Evolutionary conservation across 306 rosid genomes (phyloP).

Genomic region (Albizia julibrissin): DNA sequence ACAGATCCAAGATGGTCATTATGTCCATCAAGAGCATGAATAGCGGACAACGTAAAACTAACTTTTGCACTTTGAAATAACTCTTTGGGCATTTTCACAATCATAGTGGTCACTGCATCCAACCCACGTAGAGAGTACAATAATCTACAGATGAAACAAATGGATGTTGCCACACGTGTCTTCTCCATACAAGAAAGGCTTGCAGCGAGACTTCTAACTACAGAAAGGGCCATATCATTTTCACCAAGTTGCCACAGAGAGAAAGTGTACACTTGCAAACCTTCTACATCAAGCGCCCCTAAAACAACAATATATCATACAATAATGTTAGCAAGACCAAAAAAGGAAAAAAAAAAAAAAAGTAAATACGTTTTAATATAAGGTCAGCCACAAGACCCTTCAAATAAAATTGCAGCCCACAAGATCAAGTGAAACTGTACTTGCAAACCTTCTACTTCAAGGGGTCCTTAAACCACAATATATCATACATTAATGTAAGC

Average conservation of each 20-base stretch:
- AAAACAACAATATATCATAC: constrained; percentile 40
- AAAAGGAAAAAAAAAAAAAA: not conserved
- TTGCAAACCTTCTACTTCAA: not conserved
- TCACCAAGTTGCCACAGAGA: constrained; percentile 83
- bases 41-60: constrained; percentile 75
- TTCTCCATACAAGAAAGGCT: constrained; percentile 63
- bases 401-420: constrained; percentile 2
- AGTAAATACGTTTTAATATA: constrained; percentile 16
- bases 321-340: constrained; percentile 27
- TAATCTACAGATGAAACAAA: constrained; percentile 75
- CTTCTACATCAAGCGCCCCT: constrained; percentile 77
- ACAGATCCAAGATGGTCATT: constrained; percentile 62
- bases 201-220: constrained; percentile 56
- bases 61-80: constrained; percentile 70
- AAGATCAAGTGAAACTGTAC: constrained; percentile 4
- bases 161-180: constrained; percentile 48
- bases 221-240: constrained; percentile 63
- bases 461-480: not conserved
- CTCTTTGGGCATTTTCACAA: constrained; percentile 78
- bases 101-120: constrained; percentile 57
- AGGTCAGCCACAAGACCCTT: constrained; percentile 21
- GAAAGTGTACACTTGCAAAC: constrained; percentile 76
- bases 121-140: constrained; percentile 67
- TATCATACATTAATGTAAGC: not conserved
- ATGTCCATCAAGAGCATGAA: constrained; percentile 68